Base-by-base conservation (phyloP, 1,284 basidiomycete genomes). In the Gymnopus androsaceus region DNA sequence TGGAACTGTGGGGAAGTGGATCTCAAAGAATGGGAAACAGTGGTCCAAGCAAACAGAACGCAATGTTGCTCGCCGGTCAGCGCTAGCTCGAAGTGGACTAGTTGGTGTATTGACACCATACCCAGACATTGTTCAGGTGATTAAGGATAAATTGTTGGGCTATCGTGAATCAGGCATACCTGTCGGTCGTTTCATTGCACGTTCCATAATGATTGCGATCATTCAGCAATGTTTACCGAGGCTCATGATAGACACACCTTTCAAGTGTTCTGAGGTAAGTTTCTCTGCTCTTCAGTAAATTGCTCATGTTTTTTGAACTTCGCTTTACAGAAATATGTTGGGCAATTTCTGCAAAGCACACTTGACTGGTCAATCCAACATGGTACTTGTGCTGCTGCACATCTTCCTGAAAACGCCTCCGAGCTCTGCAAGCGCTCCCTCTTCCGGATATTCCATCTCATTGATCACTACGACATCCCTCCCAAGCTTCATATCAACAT, bases 351-450 rank as follows among this genome's bases (percentile, higher is more conserved):
- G 1, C 1, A 56, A 42, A 55, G 61, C 47, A 31, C 60, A 19
- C 61, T 68, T 40, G 55, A 62, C 25, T 68, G 64, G 62, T 45
- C 59, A n/a, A n/a, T 51, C 1, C 59, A 60, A 38, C 28, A 48
- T 11, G 58, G 58, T 15, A 58, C 63, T 33, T 57, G 56, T 25
- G 55, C 64, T 44, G 67, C 64, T 41, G 60, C 58, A 12, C 53
- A 64, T 25, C 19, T 62, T 34, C 63, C 64, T 1, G 50, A 49
- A 37, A 54, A 66, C 58, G 64, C 59, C 23, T 42, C 40, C 17
- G 52, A 57, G 3, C 25, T 61, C n/a, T 61, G 61, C 40, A 57
- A 61, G 34, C 30, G 33, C 9, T 31, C 60, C 7, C 60, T 67
- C 31, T 65, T 65, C 28, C 55, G 56, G 12, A 15, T 66, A 5